Base-by-base conservation (phyloP, 345 rosid genomes). In the Gossypium thurberi region DNA sequence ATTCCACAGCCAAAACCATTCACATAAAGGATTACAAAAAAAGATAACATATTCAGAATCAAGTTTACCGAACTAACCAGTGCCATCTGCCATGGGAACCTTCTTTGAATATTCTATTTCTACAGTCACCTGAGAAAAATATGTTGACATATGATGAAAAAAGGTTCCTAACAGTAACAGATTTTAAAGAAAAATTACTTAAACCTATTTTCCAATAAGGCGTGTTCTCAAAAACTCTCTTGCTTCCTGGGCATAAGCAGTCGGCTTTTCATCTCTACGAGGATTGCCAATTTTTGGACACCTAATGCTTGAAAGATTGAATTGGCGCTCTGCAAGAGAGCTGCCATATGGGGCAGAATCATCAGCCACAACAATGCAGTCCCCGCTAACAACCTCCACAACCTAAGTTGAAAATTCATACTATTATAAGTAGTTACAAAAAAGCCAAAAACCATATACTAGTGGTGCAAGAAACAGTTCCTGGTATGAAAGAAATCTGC, bases 101-200 rank as follows among this genome's bases (percentile, higher is more conserved):
- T 89, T 92, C 85, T 97, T 89, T 17, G 95, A 88, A 79, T 96
- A 96, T 80, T 96, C 98, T 97, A 91, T 96, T 82, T 86, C 88
- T 73, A 96, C 97, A 70, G 62, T 83, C 73, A 96, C 99, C 99
- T 96, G 84, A 48, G 73, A 55, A 21, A 52, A 65, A 26, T 51
- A n/a, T 7, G 68, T 37, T 40, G 18, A 18, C 6, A 52, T 48
- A 47, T 43, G 61, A 73, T 52, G 57, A 48, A 25, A 10, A 58
- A 50, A 72, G n/a, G 71, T 25, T 23, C 70, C 37, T 14, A 66
- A 66, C 40, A 14, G 13, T 2, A 66, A 40, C 40, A 66, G 47
- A 14, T 66, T 23, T 15, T 8, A 14, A 25, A 91, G 95, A 25
- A 65, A 8, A 47, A 51, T 17, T 2, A 47, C 10, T 47, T 8